Evolutionary conservation across 139 green algal species (phyloP), one percentile per base, ranked within the genome.

Genomic region (Chlorella sp.): DNA sequence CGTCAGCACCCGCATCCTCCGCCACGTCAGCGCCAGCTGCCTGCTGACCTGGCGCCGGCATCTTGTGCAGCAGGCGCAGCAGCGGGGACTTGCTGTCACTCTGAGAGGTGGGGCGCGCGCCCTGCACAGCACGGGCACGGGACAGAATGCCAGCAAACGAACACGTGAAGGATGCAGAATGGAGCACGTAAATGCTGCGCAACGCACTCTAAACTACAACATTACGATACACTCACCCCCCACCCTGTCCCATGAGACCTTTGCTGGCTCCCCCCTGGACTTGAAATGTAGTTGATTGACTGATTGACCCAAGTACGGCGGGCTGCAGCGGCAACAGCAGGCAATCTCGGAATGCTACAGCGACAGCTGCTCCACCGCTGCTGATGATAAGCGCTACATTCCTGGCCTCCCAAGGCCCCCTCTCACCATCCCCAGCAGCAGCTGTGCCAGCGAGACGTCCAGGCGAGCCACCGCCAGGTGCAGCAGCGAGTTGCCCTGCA

Each of bases 401-500:
- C 28, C n/a, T 36, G 26, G 28, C 71, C 71, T 19, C 71, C 71
- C 30, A 21, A 28, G 30, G 21, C 48, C 48, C 32, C 69, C 19
- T 14, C 83, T 42, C 83, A 85, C 86, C 86, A 61, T 77, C 34
- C 22, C 75, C 57, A 89, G 57, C 86, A 89, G 76, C 73, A 64
- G 11, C 36, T 89, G 53, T 36, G 77, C 86, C 53, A 89, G 53
- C 22, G 34, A 22, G 24, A 39, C 34, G 26, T 77, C 34, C 30
- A 15, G 28, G 32, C 71, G 71, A 11, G 78, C 57, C 57, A 89
- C 86, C 24, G 86, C 86, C 28, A 85, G 9, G 75, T 89, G 86
- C 73, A 89, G 86, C 61, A 83, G 76, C 53, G 83, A 88, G 83
- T 86, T 86, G 81, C 36, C 81, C 36, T 32, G 78, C 77, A 34